phyloP scores from a whole-genome alignment of 768 basidiomycete genomes.

The Leccinum disarticulatum region DNA sequence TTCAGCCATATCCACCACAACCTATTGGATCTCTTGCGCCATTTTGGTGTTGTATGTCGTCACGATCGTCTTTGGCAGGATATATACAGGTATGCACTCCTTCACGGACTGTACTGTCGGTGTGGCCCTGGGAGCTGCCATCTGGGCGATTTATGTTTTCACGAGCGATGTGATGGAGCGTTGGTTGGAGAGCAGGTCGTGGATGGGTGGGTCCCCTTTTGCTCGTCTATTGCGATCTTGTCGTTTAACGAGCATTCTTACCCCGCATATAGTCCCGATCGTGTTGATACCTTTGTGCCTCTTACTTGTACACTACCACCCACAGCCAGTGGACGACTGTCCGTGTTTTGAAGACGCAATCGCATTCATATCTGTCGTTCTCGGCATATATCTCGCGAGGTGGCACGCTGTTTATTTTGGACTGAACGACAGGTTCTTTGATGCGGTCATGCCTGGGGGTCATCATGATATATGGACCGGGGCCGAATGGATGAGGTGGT shows the following conservation, averaged over 20 bases:
- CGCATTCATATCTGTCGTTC: conserved; percentile 81
- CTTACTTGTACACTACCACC: conserved; percentile 82
- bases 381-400: conserved; percentile 66
- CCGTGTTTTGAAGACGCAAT: conserved; percentile 99
- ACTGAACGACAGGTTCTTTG: conserved; percentile 35
- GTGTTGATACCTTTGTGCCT: conserved; percentile 62
- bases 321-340: conserved; percentile 94
- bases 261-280: conserved; percentile 48
- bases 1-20: conserved; percentile 43
- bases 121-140: conserved; percentile 57
- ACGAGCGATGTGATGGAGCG: conserved; percentile 41
- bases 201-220: conserved; percentile 30
- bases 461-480: conserved; percentile 41
- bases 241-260: conserved; percentile 10
- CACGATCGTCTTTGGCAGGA: conserved; percentile 74
- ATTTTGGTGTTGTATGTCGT: conserved; percentile 58
- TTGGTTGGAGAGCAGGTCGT: conserved; percentile 40
- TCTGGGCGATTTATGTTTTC: conserved; percentile 53
- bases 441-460: conserved; percentile 55
- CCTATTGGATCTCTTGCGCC: conserved; percentile 43
- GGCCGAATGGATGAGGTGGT: conserved; percentile 38
- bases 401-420: conserved; percentile 57
- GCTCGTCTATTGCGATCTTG: conserved; percentile 18
- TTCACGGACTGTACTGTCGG: conserved; percentile 74
- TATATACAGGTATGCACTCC: conserved; percentile 89